Conservation (phyloP, 2,329 filamentous ascomycete species). For the Neofusicoccum cordaticola region DNA sequence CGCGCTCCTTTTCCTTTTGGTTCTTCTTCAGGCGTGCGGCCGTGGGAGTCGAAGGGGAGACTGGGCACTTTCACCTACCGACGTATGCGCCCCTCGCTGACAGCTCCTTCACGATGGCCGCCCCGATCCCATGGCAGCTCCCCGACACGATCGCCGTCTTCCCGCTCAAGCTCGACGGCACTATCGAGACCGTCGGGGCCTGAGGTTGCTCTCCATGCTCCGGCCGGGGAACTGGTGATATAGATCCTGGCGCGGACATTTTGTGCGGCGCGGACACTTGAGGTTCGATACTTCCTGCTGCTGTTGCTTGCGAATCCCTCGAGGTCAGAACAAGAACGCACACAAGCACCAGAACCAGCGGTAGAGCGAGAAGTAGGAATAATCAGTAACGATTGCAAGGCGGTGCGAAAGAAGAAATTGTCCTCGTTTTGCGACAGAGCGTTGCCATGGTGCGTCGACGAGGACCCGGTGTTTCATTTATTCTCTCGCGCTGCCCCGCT, state of each 20-base stretch:
- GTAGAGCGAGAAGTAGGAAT: neutral
- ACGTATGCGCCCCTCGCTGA: slow-evolving; percentile 38
- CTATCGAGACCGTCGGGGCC: neutral
- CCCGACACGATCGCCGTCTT: slow-evolving; percentile 43
- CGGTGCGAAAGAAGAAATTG: too few species aligned
- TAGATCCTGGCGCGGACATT: neutral
- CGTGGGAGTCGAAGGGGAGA: too few species aligned
- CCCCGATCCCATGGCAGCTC: slow-evolving; percentile 43
- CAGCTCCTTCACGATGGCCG: slow-evolving; percentile 41
- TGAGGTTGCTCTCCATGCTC: neutral
- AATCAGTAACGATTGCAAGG: neutral
- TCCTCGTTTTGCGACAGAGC: too few species aligned
- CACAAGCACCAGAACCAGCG: neutral
- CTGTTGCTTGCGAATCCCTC: neutral
- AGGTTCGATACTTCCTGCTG: neutral
- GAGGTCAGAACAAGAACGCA: neutral
- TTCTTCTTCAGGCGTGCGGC: too few species aligned
- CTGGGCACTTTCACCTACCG: neutral
- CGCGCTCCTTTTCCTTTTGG: too few species aligned
- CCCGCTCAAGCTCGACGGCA: slow-evolving; percentile 18
- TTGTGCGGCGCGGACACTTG: neutral
- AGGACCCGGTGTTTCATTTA: too few species aligned
- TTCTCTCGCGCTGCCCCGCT: too few species aligned
- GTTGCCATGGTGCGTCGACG: too few species aligned
- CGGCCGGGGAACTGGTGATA: neutral